phyloP scores from a whole-genome alignment of 2,329 filamentous ascomycete genomes.

The Penicillium sp. region DNA sequence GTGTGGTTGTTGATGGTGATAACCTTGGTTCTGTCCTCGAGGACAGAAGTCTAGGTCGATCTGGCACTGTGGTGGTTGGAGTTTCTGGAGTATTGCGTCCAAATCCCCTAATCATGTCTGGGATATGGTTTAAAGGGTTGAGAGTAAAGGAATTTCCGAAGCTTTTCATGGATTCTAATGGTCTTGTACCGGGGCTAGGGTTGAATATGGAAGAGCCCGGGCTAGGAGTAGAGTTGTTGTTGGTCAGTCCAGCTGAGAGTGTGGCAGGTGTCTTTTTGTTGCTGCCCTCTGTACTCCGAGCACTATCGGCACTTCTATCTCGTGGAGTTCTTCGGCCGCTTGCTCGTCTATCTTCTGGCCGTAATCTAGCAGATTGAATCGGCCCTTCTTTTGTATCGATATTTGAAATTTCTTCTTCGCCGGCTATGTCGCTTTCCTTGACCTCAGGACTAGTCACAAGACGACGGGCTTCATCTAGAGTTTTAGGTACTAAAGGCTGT shows the following conservation, averaged over 20 bases:
- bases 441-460: slow-evolving; percentile 60
- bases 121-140: slow-evolving; percentile 77
- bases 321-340: slow-evolving; percentile 59
- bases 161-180: slow-evolving; percentile 76
- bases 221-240: slow-evolving; percentile 17
- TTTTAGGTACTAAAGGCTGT: slow-evolving; percentile 67
- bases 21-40: slow-evolving; percentile 34
- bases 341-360: slow-evolving; percentile 62
- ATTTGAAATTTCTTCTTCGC: slow-evolving; percentile 52
- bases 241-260: slow-evolving; percentile 15
- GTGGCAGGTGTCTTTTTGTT: not conserved
- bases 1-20: slow-evolving; percentile 9
- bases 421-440: slow-evolving; percentile 50
- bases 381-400: slow-evolving; percentile 33
- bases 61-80: slow-evolving; percentile 24
- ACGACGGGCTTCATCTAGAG: slow-evolving; percentile 86
- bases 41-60: slow-evolving; percentile 3
- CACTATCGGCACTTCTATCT: slow-evolving; percentile 74
- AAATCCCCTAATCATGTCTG: slow-evolving; percentile 74
- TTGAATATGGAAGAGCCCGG: slow-evolving; percentile 21
- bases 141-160: slow-evolving; percentile 64
- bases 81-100: slow-evolving; percentile 48
- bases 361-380: slow-evolving; percentile 33
- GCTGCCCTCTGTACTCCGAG: slow-evolving; percentile 33
- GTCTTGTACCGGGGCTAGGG: slow-evolving; percentile 42